These are phyloP conservation scores for Naganishia vaughanmartiniae DNA, from an alignment of 768 basidiomycete genomes.

Conservation along the genomic window DNA sequence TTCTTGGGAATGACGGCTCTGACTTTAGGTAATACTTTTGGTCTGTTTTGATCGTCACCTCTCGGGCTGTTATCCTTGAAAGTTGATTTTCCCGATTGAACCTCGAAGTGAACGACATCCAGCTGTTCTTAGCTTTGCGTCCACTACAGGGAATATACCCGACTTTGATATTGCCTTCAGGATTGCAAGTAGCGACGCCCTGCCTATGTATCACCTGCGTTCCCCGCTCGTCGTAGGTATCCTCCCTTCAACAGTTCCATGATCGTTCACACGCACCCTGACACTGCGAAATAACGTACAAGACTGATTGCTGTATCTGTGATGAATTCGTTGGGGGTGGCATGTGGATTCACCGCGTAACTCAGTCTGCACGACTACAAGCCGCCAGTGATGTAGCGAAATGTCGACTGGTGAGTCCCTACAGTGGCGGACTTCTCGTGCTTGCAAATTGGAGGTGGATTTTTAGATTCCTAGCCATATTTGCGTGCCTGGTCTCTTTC, in stretches of 20 bases:
- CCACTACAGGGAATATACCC: neutral
- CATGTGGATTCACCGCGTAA: neutral
- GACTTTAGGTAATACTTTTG: constrained; percentile 4
- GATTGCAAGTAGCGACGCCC: neutral
- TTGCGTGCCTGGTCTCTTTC: neutral
- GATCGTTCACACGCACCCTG: neutral
- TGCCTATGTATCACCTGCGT: neutral
- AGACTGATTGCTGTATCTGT: neutral
- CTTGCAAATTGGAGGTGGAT: neutral
- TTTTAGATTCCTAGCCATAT: neutral
- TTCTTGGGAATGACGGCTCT: neutral
- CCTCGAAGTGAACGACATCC: too few relatives aligned
- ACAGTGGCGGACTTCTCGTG: neutral
- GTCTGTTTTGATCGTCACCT: neutral
- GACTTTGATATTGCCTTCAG: neutral
- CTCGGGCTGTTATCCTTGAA: too few relatives aligned
- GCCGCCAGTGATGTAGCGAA: too few relatives aligned
- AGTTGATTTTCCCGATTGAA: neutral
- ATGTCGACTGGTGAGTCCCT: neutral
- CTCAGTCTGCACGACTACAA: too few relatives aligned
- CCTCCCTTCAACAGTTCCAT: neutral
- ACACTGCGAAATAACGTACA: neutral
- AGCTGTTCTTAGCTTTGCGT: neutral
- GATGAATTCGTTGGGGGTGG: neutral
- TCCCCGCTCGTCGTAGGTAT: too few relatives aligned